Conservation (phyloP, 352 stramenopile genomes). For the Lagenidium sp. region DNA sequence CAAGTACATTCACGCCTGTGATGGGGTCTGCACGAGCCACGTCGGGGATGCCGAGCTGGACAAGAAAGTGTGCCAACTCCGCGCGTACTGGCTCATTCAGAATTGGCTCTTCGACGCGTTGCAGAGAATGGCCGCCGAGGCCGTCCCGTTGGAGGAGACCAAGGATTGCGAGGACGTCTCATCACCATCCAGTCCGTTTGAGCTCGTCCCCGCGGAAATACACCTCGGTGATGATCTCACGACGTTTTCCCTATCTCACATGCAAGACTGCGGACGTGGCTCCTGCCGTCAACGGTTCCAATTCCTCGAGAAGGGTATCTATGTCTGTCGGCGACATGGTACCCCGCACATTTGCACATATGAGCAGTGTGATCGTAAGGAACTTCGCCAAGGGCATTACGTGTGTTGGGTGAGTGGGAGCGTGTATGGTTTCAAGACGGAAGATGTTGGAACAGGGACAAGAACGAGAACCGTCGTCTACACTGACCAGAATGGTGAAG, state of each 20-base stretch:
- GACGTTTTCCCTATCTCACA: constrained; percentile 39
- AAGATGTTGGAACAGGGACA: constrained; percentile 52
- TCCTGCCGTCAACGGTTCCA: constrained; percentile 36
- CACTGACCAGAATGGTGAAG: constrained; percentile 38
- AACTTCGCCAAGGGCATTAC: constrained; percentile 41
- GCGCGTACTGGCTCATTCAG: constrained; percentile 69
- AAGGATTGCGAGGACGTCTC: constrained; percentile 15
- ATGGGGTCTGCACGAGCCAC: constrained; percentile 60
- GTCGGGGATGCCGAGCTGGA: constrained; percentile 49
- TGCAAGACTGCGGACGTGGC: constrained; percentile 23
- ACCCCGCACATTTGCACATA: constrained; percentile 70
- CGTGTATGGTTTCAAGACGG: constrained; percentile 50
- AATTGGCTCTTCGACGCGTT: constrained; percentile 61
- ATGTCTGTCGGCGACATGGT: constrained; percentile 52
- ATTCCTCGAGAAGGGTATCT: constrained; percentile 69
- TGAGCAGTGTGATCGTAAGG: constrained; percentile 55
- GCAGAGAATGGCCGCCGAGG: too few species aligned
- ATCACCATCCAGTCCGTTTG: constrained; percentile 11
- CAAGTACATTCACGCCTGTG: constrained; percentile 78
- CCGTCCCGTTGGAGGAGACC: constrained; percentile 12
- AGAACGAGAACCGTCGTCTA: constrained; percentile 51
- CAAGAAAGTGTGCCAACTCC: constrained; percentile 54
- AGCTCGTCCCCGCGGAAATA: constrained; percentile 40
- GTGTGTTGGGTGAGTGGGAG: constrained; percentile 60
- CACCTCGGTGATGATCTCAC: constrained; percentile 47